These are phyloP conservation scores for Talaromyces pinophilus DNA, from an alignment of 2,329 filamentous ascomycete genomes.

Conservation along the genomic window DNA sequence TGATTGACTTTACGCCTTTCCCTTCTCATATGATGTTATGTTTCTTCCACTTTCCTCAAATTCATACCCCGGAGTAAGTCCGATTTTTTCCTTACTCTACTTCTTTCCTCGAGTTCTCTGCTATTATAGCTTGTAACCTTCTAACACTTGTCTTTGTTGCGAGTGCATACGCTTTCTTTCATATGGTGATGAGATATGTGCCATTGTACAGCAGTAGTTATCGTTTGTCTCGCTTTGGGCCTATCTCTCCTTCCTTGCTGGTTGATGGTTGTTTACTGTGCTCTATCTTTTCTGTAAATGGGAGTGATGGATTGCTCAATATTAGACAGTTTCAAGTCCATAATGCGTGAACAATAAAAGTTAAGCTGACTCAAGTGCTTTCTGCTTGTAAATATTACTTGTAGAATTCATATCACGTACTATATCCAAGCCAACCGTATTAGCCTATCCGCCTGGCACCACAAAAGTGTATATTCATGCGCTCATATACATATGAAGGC, in stretches of 20 bases:
- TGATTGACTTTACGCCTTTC: constrained; percentile 3
- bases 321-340: constrained; percentile 3
- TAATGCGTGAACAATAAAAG: constrained; percentile 6
- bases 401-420: neutral
- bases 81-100: constrained; percentile 2
- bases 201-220: constrained; percentile 19
- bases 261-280: neutral
- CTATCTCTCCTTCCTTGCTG: neutral
- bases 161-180: constrained; percentile 2
- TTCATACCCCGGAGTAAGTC: constrained; percentile 15
- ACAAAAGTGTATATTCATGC: neutral
- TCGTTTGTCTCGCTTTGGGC: constrained; percentile 10
- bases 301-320: neutral
- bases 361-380: neutral
- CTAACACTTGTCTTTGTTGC: neutral
- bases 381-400: neutral
- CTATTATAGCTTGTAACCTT: constrained; percentile 17
- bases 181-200: constrained; percentile 5
- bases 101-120: neutral
- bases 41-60: constrained; percentile 9
- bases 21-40: constrained; percentile 13
- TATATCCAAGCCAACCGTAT: neutral
- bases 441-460: neutral
- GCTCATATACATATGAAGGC: neutral
- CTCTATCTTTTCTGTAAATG: neutral